phyloP scores from a whole-genome alignment of 352 stramenopile genomes.

The Phytophthora meadii region DNA sequence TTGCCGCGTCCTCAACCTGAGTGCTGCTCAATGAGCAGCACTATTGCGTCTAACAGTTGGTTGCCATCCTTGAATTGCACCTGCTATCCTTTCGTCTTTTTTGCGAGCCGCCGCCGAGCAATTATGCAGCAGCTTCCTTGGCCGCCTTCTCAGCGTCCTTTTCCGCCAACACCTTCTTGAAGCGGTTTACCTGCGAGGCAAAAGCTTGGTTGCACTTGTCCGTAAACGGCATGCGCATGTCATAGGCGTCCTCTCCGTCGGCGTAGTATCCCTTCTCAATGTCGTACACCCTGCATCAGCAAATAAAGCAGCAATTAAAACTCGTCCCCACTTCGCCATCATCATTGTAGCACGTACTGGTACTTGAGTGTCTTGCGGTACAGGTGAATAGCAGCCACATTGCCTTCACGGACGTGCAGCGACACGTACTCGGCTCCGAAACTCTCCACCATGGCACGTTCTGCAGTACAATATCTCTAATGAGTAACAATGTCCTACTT shows the following conservation, averaged over 20 bases:
- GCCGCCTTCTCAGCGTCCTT: slow-evolving; percentile 58
- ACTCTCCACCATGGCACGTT: slow-evolving; percentile 96
- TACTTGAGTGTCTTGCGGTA: slow-evolving; percentile 99
- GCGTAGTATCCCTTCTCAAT: slow-evolving; percentile 99
- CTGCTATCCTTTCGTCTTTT: slow-evolving; percentile 1
- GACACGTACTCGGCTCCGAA: slow-evolving; percentile 99
- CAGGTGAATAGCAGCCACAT: slow-evolving; percentile 98
- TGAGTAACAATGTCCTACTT: background rate
- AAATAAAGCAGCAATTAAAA: background rate
- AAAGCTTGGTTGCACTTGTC: slow-evolving; percentile 91
- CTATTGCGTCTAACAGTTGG: slow-evolving; percentile 30
- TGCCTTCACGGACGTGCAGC: slow-evolving; percentile 99
- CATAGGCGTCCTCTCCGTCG: slow-evolving; percentile 99
- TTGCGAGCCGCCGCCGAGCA: background rate
- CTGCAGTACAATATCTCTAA: slow-evolving; percentile 33
- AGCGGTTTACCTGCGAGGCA: slow-evolving; percentile 82
- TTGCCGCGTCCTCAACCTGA: slow-evolving; percentile 14
- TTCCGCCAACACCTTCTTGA: slow-evolving; percentile 81
- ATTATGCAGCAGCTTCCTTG: slow-evolving; percentile 32
- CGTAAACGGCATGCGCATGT: slow-evolving; percentile 97
- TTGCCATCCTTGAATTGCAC: slow-evolving; percentile 1
- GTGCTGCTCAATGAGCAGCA: slow-evolving; percentile 2
- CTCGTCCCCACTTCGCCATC: background rate
- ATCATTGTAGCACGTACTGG: slow-evolving; percentile 65
- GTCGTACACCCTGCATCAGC: slow-evolving; percentile 92